These are phyloP conservation scores for Cyclostephanos tholiformis DNA, from an alignment of 108 stramenopile genomes.

Conservation along the genomic window DNA sequence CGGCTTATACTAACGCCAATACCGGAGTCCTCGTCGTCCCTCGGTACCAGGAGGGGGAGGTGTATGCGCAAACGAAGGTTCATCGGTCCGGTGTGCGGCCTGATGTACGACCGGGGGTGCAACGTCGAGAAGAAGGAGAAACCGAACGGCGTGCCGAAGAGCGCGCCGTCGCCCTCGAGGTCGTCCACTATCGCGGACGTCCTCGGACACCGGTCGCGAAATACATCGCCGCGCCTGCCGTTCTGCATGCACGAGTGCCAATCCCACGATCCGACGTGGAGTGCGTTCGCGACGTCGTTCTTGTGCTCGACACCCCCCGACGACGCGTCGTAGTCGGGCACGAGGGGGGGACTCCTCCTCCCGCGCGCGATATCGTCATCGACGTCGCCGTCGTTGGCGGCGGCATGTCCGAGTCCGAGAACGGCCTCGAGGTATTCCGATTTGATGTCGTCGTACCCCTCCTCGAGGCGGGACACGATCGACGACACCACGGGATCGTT, in stretches of 20 bases:
- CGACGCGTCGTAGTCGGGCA: constrained; percentile 62
- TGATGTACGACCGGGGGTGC: constrained; percentile 65
- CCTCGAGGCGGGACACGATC: constrained; percentile 71
- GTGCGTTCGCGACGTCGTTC: constrained; percentile 14
- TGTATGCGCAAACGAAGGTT: constrained; percentile 95
- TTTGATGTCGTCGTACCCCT: constrained; percentile 55
- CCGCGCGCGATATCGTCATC: constrained; percentile 18
- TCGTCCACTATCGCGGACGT: constrained; percentile 68
- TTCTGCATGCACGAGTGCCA: constrained; percentile 90
- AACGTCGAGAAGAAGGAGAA: constrained; percentile 90
- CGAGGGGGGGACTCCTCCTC: constrained; percentile 42
- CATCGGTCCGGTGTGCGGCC: constrained; percentile 90
- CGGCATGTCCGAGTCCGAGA: constrained; percentile 27
- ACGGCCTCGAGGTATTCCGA: constrained; percentile 69
- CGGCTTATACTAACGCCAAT: background rate
- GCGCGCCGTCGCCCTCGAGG: constrained; percentile 36
- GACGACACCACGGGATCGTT: constrained; percentile 71
- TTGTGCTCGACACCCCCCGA: constrained; percentile 54
- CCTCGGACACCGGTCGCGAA: constrained; percentile 72
- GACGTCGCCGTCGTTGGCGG: background rate
- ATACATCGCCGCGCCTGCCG: constrained; percentile 58
- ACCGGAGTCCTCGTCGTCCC: constrained; percentile 5
- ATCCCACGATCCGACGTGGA: constrained; percentile 77
- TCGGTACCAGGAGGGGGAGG: constrained; percentile 91
- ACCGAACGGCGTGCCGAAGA: constrained; percentile 81